Base-by-base conservation (phyloP, 106 monocot species). In the Chionographis japonica region DNA sequence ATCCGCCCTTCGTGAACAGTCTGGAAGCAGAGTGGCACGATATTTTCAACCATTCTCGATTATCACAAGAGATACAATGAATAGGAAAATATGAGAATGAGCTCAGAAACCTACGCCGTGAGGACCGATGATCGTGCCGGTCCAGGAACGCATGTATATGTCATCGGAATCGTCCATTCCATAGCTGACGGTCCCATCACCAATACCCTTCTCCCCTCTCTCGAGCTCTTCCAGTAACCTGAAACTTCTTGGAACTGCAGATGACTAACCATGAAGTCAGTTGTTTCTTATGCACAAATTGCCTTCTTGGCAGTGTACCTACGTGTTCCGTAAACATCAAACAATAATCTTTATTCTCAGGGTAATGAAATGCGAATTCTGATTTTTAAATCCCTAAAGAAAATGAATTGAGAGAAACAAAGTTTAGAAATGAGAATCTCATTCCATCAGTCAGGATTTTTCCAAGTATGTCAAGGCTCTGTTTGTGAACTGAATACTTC, bases 171-270 rank as follows among this genome's bases (percentile, higher is more conserved):
- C 90, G 78, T 86, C 90, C 90, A 90, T 90, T 37, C 90, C 90
- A 81, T 88, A 88, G 75, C 88, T 88, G 61, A 88, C 88, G 14
- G 84, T 81, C 60, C 81, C 84, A 80, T 92, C 88, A 61, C 92
- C 92, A 35, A 92, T 92, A n/a, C 92, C 92, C 74, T 92, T 92
- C 77, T 92, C 92, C 6, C 92, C 92, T 68, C 92, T 83, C 68
- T 92, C 92, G 38, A 92, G 88, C 76, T 92, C 93, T 81, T 93
- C 93, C 40, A 93, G 81, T 69, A 93, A 80, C 81, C 86, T 89
- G 67, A 93, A 93, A 64, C 82, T 93, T 67, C 89, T 76, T 18
- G 89, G 93, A 70, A 93, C 93, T 93, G 79, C 61, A 70, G 54
- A 68, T 3, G 59, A 70, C 57, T 18, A 37, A 52, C 12, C 17